phyloP scores from a whole-genome alignment of 306 rosid genomes.

The Dryas drummondii region DNA sequence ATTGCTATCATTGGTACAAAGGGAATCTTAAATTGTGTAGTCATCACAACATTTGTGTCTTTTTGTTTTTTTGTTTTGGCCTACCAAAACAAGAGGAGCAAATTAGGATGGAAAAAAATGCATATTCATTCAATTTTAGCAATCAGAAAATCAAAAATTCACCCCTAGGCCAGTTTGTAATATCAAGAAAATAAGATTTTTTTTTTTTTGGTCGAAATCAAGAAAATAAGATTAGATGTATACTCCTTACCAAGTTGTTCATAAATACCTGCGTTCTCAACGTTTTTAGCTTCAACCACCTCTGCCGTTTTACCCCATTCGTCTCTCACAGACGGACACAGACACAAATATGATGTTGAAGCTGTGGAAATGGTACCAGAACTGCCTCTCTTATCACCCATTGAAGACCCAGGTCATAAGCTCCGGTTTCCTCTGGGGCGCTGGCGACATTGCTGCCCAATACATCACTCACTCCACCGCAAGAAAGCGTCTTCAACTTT shows the following conservation, averaged over 20 bases:
- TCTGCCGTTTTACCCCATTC: neutral
- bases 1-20: too few species aligned
- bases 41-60: too few species aligned
- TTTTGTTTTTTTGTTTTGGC: too few species aligned
- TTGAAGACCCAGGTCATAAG: constrained; percentile 72
- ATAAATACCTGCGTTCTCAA: constrained; percentile 14
- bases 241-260: neutral
- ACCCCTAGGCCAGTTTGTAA: neutral
- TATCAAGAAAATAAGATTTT: neutral
- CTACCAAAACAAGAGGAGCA: too few species aligned
- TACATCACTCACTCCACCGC: constrained; percentile 61
- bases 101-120: too few species aligned
- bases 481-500: constrained; percentile 38
- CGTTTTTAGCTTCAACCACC: neutral
- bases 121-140: too few species aligned
- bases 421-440: constrained; percentile 72
- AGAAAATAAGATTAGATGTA: neutral
- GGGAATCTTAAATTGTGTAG: too few species aligned
- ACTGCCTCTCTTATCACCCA: constrained; percentile 62
- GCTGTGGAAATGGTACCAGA: constrained; percentile 82
- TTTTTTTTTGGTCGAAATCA: too few species aligned
- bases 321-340: neutral
- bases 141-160: too few species aligned
- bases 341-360: constrained; percentile 33
- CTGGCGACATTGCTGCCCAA: constrained; percentile 75